Base-by-base conservation (phyloP, 768 basidiomycete genomes). In the Paxillus rubicundulus region DNA sequence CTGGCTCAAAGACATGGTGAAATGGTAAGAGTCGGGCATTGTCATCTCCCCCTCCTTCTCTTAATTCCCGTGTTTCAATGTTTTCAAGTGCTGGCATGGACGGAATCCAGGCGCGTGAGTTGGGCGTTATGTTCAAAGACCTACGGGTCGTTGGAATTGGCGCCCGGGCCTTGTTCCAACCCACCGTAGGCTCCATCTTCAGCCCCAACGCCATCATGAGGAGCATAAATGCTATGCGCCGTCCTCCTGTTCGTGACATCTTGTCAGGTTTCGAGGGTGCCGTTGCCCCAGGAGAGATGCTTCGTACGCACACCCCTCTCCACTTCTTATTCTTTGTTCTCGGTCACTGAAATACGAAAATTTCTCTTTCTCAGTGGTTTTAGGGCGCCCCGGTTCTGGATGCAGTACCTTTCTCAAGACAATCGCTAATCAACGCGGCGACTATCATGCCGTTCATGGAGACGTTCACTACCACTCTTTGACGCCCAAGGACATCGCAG, bases 321-420 rank as follows among this genome's bases (percentile, higher is more conserved):
- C n/a, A n/a, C 38, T 34, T 5, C 1, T 37, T 28, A 13, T 32
- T 45, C 30, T 10, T n/a, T 6, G 13, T 6, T 5, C 3, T 39
- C 20, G 27, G 13, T 33, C 4, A 30, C 30, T 10, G 30, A 30
- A 10, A 30, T 30, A 30, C 33, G 33, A 33, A 12, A 27, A 2
- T 7, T 9, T 27, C 12, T 2, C 12, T 32, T 9, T 8, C 48
- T 6, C 60, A 88, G 87, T 94, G 14, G 92, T 93, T 12, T 78
- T 93, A 32, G 92, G 91, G 17, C 80, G 89, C 24, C 92, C 92
- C 0, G 88, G 87, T 10, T 83, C 89, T 5, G 77, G 77, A 16
- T 78, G 77, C 53, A 70, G 67, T 17, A 74, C 80, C 0, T 70
- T 84, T 50, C 67, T 84, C 45, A 83, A 82, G 63, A 77, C 75